Evolutionary conservation across 164 flowering plant genomes (phyloP), one percentile per base, ranked within the genome.

Genomic region (Malania oleifera): DNA sequence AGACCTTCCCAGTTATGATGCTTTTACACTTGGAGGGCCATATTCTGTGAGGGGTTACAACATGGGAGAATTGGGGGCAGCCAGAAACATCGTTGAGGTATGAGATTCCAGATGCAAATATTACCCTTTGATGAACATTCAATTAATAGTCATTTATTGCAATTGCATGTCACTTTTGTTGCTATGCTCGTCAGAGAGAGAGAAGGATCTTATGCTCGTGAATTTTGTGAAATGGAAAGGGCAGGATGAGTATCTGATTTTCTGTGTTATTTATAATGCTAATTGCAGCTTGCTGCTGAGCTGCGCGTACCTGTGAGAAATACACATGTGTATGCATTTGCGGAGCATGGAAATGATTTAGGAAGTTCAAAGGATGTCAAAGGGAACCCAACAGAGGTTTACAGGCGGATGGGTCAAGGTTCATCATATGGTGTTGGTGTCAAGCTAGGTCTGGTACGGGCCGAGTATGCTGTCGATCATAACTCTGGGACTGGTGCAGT

Each of bases 31-130:
- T 41, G 99, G 98, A 1, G 99, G 98, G 14, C 98, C 99, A 5
- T 91, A 91, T 63, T 95, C 96, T 46, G 99, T 95, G 20, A 73
- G 98, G 60, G 99, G 99, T 52, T 95, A 91, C 70, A 95, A 89
- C 75, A 91, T 89, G 99, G 99, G 99, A 44, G 99, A 95, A 67
- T 70, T 95, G 15, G 99, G 99, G 28, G 99, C 99, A 50, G 95
- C 96, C 55, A 77, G 99, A 67, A 87, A 89, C 64, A 84, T 91
- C 39, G 80, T 95, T 24, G 99, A 91, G 98, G 99, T 95, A 78
- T 41, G 69, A 49, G 14, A 2, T 64, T 14, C 0, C 4, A 26
- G 25, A 29, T 10, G 35, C 5, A 28, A 39, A 17, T 8, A 52
- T 29, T 17, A 20, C 27, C n/a, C 25, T 11, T n/a, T 7, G 15